A percentile compares a stretch with the other conserved stretches of the same genome.
phyloP scores from a whole-genome alignment of 2,329 filamentous ascomycete species.

The Aspergillus aculeatinus region DNA sequence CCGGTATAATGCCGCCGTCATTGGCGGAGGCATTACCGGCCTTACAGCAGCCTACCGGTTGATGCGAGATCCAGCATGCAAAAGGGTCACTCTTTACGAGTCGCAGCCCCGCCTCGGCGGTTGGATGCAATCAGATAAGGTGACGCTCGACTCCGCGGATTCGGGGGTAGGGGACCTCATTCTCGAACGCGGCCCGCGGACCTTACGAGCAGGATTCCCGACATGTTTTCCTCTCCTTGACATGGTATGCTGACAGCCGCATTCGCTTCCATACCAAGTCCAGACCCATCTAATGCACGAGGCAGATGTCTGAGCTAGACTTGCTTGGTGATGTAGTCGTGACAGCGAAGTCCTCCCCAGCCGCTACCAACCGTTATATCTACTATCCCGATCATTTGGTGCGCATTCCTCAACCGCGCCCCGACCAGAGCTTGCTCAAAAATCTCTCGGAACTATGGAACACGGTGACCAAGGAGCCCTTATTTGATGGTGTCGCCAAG shows the following conservation, averaged over 20 bases:
- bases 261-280: not conserved
- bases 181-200: slow-evolving; percentile 83
- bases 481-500: slow-evolving; percentile 58
- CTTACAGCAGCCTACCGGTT: slow-evolving; percentile 77
- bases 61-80: slow-evolving; percentile 63
- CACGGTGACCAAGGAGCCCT: slow-evolving; percentile 34
- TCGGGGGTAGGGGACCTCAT: slow-evolving; percentile 60
- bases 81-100: slow-evolving; percentile 81
- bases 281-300: slow-evolving; percentile 12
- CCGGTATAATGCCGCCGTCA: slow-evolving; percentile 58
- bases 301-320: slow-evolving; percentile 58
- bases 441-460: slow-evolving; percentile 33
- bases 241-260: slow-evolving; percentile 55
- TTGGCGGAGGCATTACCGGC: slow-evolving; percentile 82
- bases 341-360: slow-evolving; percentile 52
- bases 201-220: slow-evolving; percentile 59
- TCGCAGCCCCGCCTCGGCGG: slow-evolving; percentile 69
- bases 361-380: slow-evolving; percentile 68
- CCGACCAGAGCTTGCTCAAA: slow-evolving; percentile 19
- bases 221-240: slow-evolving; percentile 68
- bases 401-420: slow-evolving; percentile 53
- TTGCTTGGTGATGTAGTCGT: slow-evolving; percentile 58
- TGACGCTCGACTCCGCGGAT: slow-evolving; percentile 42
- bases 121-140: slow-evolving; percentile 71
- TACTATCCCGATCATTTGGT: slow-evolving; percentile 87